A percentile compares a stretch with the other conserved stretches of the same genome.
These are phyloP conservation scores for Candida ipomoeae DNA, from an alignment of 805 yeast species.

Conservation along the genomic window DNA sequence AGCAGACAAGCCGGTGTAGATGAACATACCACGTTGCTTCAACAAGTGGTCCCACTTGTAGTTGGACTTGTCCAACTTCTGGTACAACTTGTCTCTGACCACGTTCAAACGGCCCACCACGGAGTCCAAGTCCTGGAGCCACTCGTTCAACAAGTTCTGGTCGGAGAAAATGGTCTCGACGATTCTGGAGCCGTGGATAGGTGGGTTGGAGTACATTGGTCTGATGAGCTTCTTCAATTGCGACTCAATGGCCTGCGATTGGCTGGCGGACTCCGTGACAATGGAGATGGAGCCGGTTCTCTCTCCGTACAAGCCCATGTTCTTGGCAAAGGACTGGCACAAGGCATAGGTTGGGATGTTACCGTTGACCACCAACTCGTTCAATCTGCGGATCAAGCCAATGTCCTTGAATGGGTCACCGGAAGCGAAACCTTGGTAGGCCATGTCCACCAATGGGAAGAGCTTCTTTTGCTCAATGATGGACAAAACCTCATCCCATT, in stretches of 20 bases:
- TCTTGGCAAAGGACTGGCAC: constrained; percentile 46
- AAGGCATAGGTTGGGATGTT: constrained; percentile 51
- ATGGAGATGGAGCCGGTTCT: constrained; percentile 75
- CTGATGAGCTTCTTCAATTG: constrained; percentile 81
- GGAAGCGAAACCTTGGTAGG: constrained; percentile 92
- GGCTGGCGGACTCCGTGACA: constrained; percentile 52
- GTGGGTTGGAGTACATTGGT: constrained; percentile 89
- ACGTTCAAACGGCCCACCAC: constrained; percentile 77
- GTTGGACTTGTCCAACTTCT: constrained; percentile 56
- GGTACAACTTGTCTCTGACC: constrained; percentile 64
- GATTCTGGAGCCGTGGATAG: constrained; percentile 88
- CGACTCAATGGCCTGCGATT: constrained; percentile 56
- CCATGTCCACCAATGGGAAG: constrained; percentile 85
- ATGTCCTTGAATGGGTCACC: constrained; percentile 76
- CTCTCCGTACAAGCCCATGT: constrained; percentile 48
- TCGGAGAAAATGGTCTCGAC: constrained; percentile 72
- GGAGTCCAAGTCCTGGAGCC: constrained; percentile 75
- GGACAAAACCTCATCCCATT: constrained; percentile 75
- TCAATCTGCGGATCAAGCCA: constrained; percentile 43
- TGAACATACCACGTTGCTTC: constrained; percentile 94
- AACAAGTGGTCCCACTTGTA: constrained; percentile 83
- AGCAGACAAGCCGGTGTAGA: constrained; percentile 75
- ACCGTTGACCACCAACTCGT: constrained; percentile 46
- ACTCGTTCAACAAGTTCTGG: constrained; percentile 56
- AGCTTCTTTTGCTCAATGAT: constrained; percentile 54